Conservation (phyloP, 345 rosid genomes). For the Gossypium mustelinum region DNA sequence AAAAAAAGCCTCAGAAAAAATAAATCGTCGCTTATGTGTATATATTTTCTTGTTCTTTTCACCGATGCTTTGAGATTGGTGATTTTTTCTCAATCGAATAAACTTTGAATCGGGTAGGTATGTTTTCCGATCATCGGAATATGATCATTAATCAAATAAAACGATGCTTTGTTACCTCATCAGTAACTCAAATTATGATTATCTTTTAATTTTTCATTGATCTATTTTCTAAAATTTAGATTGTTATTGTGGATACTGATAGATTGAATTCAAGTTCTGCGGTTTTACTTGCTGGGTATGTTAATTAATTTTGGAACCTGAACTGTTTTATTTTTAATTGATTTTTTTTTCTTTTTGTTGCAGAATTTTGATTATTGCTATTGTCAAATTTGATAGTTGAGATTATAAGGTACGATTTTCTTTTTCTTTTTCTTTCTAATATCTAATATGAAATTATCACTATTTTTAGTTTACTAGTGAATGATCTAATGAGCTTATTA, state of each 20-base stretch:
- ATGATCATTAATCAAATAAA: background rate
- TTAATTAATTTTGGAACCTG: background rate
- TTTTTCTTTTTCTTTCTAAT: constrained; percentile 6
- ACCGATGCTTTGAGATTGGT: background rate
- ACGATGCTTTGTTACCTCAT: background rate
- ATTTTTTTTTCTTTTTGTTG: background rate
- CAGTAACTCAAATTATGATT: background rate
- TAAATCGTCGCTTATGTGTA: background rate
- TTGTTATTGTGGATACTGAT: background rate
- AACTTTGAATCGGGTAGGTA: background rate
- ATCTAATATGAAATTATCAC: background rate
- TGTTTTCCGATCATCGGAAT: constrained; percentile 1
- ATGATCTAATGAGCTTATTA: constrained; percentile 22
- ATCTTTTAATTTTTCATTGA: background rate
- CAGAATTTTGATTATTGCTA: background rate
- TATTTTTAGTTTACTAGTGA: constrained; percentile 12
- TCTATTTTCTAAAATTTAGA: background rate
- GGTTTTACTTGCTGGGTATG: background rate
- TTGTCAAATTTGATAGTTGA: background rate
- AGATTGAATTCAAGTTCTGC: background rate
- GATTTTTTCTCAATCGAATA: background rate
- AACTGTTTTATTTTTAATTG: background rate
- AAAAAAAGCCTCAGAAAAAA: background rate
- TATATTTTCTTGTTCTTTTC: background rate
- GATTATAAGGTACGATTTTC: background rate